These are phyloP conservation scores for barley (Hordeum vulgare) DNA, from an alignment of 176 grass and related monocot genomes.

Conservation along the genomic window MorexV3_pseudomolecules_assembly NC_058521.1:6380192-6380691, in stretches of 20 bases:
- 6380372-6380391: neutral
- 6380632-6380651: conserved; percentile 65
- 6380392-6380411: neutral
- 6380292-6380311: neutral
- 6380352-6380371: neutral
- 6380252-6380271: neutral
- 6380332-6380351: neutral
- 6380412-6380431: neutral
- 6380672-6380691: conserved; percentile 86
- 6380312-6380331: neutral
- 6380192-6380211: neutral
- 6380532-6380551: conserved; percentile 11
- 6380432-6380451: conserved; percentile 4
- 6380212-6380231: neutral
- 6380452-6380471: neutral
- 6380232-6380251: conserved; percentile 3
- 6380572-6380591: neutral
- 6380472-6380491: neutral
- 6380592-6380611: neutral
- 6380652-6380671: conserved; percentile 90
- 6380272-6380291: neutral
- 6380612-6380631: conserved; percentile 61
- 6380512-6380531: neutral
- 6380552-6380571: neutral
- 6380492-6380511: conserved; percentile 4